Base-by-base conservation (phyloP, 2,329 filamentous ascomycete genomes). In the Epichloe bromicola region DNA sequence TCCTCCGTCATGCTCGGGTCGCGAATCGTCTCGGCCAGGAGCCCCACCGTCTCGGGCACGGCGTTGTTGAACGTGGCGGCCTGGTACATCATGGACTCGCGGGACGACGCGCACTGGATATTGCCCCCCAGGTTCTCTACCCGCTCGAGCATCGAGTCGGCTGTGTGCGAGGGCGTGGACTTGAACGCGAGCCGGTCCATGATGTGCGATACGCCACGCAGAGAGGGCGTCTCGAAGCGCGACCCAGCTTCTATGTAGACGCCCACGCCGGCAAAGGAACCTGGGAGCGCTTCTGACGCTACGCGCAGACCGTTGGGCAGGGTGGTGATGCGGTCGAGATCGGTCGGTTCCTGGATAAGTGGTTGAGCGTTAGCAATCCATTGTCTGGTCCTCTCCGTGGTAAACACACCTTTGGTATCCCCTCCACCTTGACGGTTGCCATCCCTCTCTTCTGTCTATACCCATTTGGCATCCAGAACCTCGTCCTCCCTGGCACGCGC, bases 61-160 rank as follows among this genome's bases (percentile, higher is more conserved):
- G 88, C 85, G 26, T 84, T 85, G 73, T 98, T 98, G 79, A 98
- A 98, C 33, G 90, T 96, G 26, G 93, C 93, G 1, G 89, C 88
- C 69, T 98, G 93, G 73, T 98, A 98, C 93, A 98, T 98, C 70
- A 98, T 80, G 51, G 88, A 88, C 70, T 98, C 93, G 57, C 93
- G 79, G 2, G 89, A 95, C 1, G 90, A 96, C 11, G 91, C 90
- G 70, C 93, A 98, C 70, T 97, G 90, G 53, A 98, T 91, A 66
- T 96, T 96, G 34, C 93, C 93, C 93, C 93, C 93, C 3, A 98
- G 74, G 0, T 83, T 84, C 69, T 97, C 93, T 36, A 96, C 78
- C 36, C 83, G 76, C 67, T 95, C 88, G 19, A 95, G 74, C 82
- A 97, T 93, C 59, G 89, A 75, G 67, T 96, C 90, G 51, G 83